Evolutionary conservation across 768 basidiomycete genomes (phyloP).

Genomic region (Hypholoma sublateritium): DNA sequence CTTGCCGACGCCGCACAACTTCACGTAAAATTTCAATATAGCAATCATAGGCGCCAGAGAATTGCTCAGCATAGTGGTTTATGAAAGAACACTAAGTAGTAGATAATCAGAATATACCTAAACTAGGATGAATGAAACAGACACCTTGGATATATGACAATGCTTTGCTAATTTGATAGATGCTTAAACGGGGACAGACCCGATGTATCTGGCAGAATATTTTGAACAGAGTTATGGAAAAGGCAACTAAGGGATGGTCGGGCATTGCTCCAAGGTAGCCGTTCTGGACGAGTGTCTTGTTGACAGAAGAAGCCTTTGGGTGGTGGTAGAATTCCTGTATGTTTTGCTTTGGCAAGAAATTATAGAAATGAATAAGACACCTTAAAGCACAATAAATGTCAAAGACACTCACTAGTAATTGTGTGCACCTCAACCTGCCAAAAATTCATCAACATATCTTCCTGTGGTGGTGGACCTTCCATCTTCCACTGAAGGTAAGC

Average conservation of each 20-base stretch:
- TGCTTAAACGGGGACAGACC: constrained; percentile 2
- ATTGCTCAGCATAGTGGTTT: constrained; percentile 8
- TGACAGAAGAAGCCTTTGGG: not conserved
- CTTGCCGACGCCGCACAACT: not conserved
- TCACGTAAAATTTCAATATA: not conserved
- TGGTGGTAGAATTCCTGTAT: too few relatives aligned
- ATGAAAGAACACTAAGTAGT: not conserved
- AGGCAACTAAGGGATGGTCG: not conserved
- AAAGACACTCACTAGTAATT: too few relatives aligned
- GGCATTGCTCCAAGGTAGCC: constrained; percentile 3
- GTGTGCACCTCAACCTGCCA: too few relatives aligned
- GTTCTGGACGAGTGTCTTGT: not conserved
- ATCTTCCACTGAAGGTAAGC: too few relatives aligned
- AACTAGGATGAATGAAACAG: not conserved
- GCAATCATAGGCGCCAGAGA: constrained; percentile 9
- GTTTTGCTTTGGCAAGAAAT: too few relatives aligned
- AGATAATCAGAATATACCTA: not conserved
- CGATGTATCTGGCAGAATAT: constrained; percentile 1
- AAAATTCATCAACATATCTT: too few relatives aligned
- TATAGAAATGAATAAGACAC: too few relatives aligned
- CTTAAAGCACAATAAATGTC: too few relatives aligned
- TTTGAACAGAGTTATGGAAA: not conserved
- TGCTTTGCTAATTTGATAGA: not conserved
- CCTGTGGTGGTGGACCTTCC: too few relatives aligned
- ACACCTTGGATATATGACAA: not conserved